Evolutionary conservation across 345 rosid species (phyloP).

Genomic region (Pugionium dolabratum): DNA sequence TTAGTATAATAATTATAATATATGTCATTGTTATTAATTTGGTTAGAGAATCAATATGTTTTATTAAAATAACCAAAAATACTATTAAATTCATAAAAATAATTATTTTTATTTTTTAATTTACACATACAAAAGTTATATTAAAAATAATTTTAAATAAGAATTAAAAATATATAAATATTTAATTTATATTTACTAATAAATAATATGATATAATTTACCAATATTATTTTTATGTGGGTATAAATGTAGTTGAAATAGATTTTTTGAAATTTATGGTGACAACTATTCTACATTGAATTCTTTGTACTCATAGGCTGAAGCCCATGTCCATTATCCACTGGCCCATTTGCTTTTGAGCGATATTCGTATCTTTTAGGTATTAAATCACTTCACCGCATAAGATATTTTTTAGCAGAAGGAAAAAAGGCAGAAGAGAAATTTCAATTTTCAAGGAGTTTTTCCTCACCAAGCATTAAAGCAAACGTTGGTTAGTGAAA

Average conservation of each 20-base stretch:
- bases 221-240: no score
- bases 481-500: conserved; percentile 39
- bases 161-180: no score
- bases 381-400: conserved; percentile 32
- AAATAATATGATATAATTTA: no score
- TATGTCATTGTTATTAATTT: no score
- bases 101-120: no score
- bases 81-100: no score
- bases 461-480: conserved; percentile 25
- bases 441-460: conserved; percentile 32
- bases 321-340: conserved; percentile 15
- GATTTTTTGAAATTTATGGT: neutral
- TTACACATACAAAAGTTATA: no score
- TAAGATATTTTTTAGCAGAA: neutral
- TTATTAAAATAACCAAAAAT: no score
- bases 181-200: no score
- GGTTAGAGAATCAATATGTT: no score
- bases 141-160: no score
- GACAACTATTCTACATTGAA: neutral
- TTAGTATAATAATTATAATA: no score
- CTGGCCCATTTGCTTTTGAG: conserved; percentile 16
- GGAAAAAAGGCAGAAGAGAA: conserved; percentile 5
- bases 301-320: neutral
- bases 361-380: conserved; percentile 30
- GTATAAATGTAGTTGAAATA: neutral